Evolutionary conservation across 306 rosid species (phyloP), one percentile per base, ranked within the genome.

Genomic region (Ochetophila trinervis): DNA sequence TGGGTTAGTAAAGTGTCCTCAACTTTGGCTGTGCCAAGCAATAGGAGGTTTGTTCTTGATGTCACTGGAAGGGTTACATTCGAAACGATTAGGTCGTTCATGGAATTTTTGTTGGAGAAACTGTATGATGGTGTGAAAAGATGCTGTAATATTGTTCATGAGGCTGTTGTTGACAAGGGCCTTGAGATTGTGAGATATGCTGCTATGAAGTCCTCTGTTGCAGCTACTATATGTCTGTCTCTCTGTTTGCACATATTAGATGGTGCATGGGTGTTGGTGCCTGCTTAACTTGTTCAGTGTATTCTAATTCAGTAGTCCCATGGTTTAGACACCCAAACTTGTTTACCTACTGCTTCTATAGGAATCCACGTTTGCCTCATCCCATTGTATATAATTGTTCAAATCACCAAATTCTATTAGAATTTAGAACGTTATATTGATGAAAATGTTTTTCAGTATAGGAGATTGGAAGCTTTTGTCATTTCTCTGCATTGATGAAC

Each of bases 21-120:
- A 2, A 68, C 93, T 1, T 64, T 86, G 80, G 88, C 86, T 1
- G 79, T 86, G 63, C 93, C 96, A 19, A 77, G 83, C 56, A 88
- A 84, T 60, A 77, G 82, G 79, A 77, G 76, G 62, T 76, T 86
- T 65, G 84, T 84, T 34, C 82, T 88, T 57, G 88, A 90, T 17
- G 34, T 85, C 50, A 84, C 89, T 1, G 89, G 97, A 69, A 82
- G 83, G 69, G 83, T 87, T 70, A 81, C 93, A 16, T 87, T 81
- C 67, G 98, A 85, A 77, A 86, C 95, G 0, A 78, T 86, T 11
- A 74, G 89, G 57, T 86, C 94, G 4, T 78, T 84, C 53, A 45
- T 89, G 76, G 91, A 86, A 74, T 75, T 87, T 58, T 47, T 86
- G 53, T 52, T 83, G 48, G 85, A 79, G 73, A 87, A 67, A 50